A percentile compares a stretch with the other conserved stretches of the same genome.
These are phyloP conservation scores for Aegilops bicornis DNA, from an alignment of 176 grass and related monocot genomes.

Conservation along the genomic window DNA sequence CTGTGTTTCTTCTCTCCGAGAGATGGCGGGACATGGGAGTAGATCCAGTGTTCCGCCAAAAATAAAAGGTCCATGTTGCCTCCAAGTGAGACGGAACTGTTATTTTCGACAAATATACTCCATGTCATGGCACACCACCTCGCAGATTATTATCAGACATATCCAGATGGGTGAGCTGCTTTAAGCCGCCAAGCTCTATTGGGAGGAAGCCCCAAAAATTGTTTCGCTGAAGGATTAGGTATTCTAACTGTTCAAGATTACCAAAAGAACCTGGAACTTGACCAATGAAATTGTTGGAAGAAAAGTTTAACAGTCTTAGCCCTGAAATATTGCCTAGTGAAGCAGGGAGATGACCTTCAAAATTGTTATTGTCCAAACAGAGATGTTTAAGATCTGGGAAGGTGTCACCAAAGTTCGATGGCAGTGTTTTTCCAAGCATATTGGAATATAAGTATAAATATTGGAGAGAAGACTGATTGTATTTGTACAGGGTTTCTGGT, in stretches of 20 bases:
- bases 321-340: too few relatives aligned
- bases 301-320: too few relatives aligned
- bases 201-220: not conserved
- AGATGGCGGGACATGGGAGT: not conserved
- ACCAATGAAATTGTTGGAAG: too few relatives aligned
- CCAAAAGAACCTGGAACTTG: too few relatives aligned
- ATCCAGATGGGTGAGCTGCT: constrained; percentile 1
- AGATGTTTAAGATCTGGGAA: too few relatives aligned
- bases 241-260: not conserved
- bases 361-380: too few relatives aligned
- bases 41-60: constrained; percentile 13
- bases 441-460: too few relatives aligned
- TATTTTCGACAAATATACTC: not conserved
- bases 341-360: too few relatives aligned
- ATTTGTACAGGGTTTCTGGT: too few relatives aligned
- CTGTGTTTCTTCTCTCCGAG: not conserved
- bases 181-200: not conserved
- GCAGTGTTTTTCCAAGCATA: too few relatives aligned
- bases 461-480: too few relatives aligned
- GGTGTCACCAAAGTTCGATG: too few relatives aligned
- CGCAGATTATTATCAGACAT: not conserved
- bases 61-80: not conserved
- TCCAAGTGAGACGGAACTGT: not conserved
- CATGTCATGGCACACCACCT: not conserved
- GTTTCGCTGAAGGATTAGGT: not conserved